Percentiles rank a stretch among this genome's conserved stretches.
phyloP scores from a whole-genome alignment of 1,284 basidiomycete species.

The Gomphus bonarii region DNA sequence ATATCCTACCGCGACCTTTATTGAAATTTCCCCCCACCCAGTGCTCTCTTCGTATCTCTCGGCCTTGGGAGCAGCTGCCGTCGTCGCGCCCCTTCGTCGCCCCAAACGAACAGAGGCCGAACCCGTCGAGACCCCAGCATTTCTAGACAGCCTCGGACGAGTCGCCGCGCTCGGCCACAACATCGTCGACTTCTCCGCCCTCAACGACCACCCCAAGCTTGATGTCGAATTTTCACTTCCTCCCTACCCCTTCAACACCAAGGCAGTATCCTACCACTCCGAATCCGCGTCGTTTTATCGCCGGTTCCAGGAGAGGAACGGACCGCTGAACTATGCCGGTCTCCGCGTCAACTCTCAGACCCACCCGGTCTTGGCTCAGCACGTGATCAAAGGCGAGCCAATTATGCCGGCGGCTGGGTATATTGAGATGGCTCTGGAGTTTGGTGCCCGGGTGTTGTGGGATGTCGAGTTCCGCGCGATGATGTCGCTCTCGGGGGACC shows the following conservation, averaged over 20 bases:
- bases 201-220: background rate
- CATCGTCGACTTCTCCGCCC: constrained; percentile 18
- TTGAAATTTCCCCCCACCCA: constrained; percentile 29
- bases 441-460: constrained; percentile 19
- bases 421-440: constrained; percentile 29
- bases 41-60: constrained; percentile 25
- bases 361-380: constrained; percentile 28
- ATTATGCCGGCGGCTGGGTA: constrained; percentile 36
- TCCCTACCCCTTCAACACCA: constrained; percentile 19
- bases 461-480: constrained; percentile 21
- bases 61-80: constrained; percentile 15
- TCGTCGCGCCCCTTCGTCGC: constrained; percentile 23
- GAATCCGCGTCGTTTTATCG: background rate
- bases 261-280: constrained; percentile 14
- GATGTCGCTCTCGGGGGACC: constrained; percentile 15
- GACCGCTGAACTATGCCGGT: constrained; percentile 25
- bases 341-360: constrained; percentile 25
- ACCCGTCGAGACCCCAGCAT: background rate
- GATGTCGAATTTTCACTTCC: constrained; percentile 14
- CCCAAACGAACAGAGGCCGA: constrained; percentile 12
- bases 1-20: constrained; percentile 17
- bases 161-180: constrained; percentile 20
- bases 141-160: constrained; percentile 19
- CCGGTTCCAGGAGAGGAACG: constrained; percentile 18
- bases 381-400: constrained; percentile 29